Evolutionary conservation across 2,329 filamentous ascomycete species (phyloP).

Genomic region (Cytospora schulzeri): DNA sequence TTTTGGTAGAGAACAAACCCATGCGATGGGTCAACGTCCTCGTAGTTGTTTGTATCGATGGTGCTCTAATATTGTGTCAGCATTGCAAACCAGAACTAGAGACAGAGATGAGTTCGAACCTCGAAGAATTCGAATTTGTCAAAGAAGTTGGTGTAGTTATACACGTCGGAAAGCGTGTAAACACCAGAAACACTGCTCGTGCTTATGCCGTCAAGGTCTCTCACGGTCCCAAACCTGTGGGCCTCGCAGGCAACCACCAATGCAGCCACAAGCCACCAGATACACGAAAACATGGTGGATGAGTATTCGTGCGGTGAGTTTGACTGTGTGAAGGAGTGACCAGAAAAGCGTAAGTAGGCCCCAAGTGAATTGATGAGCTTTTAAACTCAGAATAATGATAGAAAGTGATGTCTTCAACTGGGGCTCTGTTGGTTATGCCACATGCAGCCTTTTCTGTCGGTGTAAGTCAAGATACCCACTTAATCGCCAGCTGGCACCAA

Average conservation of each 20-base stretch:
- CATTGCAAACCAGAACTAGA: neutral
- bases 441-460: no score
- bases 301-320: neutral
- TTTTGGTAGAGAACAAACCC: constrained; percentile 63
- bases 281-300: neutral
- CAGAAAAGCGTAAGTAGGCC: no score
- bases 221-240: neutral
- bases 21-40: constrained; percentile 58
- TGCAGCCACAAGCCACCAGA: neutral
- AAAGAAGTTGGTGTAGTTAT: constrained; percentile 49
- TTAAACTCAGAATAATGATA: no score
- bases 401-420: no score
- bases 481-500: no score
- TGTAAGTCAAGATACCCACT: no score
- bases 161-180: constrained; percentile 44
- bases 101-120: constrained; percentile 32
- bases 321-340: no score
- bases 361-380: no score
- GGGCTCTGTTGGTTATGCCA: no score
- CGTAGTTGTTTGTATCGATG: constrained; percentile 21
- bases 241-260: neutral
- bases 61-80: constrained; percentile 14
- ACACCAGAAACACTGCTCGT: neutral
- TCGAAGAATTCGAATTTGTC: constrained; percentile 49
- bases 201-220: neutral